These are phyloP conservation scores for Stagonosporopsis cucurbitacearum DNA, from an alignment of 2,329 filamentous ascomycete species.

Conservation along the genomic window DNA sequence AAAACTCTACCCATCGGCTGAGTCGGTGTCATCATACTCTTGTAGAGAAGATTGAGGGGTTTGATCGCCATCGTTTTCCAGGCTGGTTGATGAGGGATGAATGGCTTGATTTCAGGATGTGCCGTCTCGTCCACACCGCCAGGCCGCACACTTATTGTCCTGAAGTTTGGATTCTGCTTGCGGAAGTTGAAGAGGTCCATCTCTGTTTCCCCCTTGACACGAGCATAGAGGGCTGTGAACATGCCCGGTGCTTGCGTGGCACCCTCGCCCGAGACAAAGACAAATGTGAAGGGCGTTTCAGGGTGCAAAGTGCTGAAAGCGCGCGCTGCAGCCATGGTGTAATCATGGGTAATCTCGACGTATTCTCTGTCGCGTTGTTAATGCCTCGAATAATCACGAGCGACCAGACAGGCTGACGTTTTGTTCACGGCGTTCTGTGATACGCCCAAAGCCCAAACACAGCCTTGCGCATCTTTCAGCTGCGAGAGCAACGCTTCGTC, in stretches of 20 bases:
- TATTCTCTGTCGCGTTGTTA: slow-evolving; percentile 61
- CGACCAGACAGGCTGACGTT: slow-evolving; percentile 48
- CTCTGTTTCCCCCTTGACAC: slow-evolving; percentile 73
- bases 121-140: slow-evolving; percentile 61
- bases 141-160: slow-evolving; percentile 65
- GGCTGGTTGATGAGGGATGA: slow-evolving; percentile 35
- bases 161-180: slow-evolving; percentile 56
- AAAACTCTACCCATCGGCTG: slow-evolving; percentile 56
- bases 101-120: slow-evolving; percentile 52
- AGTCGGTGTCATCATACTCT: slow-evolving; percentile 53
- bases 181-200: slow-evolving; percentile 61
- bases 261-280: slow-evolving; percentile 72
- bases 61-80: slow-evolving; percentile 30
- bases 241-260: slow-evolving; percentile 64
- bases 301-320: slow-evolving; percentile 62
- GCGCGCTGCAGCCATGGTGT: slow-evolving; percentile 67
- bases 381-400: neutral
- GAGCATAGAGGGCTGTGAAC: slow-evolving; percentile 65
- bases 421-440: slow-evolving; percentile 65
- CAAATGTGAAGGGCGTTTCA: slow-evolving; percentile 67
- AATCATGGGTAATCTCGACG: slow-evolving; percentile 71
- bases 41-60: slow-evolving; percentile 37
- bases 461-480: slow-evolving; percentile 69
- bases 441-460: slow-evolving; percentile 77
- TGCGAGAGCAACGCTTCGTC: slow-evolving; percentile 62